Percentiles rank a stretch among this genome's conserved stretches.
Conservation (phyloP, 139 green algal genomes). For the Marvania coccoides region DNA sequence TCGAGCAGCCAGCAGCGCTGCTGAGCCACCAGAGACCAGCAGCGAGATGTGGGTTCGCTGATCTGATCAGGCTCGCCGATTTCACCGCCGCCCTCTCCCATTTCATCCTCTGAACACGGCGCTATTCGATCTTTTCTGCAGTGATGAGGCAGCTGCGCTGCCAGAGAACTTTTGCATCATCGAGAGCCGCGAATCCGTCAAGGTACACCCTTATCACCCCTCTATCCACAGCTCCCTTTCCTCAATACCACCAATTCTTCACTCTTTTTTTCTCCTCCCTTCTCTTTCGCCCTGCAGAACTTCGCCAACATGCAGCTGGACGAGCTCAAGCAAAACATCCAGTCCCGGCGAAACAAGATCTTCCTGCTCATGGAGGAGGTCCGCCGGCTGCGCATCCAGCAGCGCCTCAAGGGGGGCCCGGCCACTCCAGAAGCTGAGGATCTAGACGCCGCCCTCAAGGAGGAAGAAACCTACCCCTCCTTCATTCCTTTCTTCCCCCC, state of each 20-base stretch:
- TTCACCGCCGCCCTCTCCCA: too few species aligned
- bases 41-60: background rate
- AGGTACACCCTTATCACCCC: constrained; percentile 29
- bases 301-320: constrained; percentile 75
- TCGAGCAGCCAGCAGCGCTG: background rate
- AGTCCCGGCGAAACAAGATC: constrained; percentile 72
- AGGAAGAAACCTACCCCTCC: constrained; percentile 57
- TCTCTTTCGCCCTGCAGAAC: constrained; percentile 34
- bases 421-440: background rate
- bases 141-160: constrained; percentile 25
- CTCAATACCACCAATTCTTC: background rate
- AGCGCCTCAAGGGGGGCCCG: constrained; percentile 69
- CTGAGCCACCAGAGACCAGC: background rate
- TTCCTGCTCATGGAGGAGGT: constrained; percentile 98
- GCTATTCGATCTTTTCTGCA: too few species aligned
- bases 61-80: too few species aligned
- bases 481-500: constrained; percentile 85
- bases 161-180: constrained; percentile 91
- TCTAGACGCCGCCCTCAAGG: constrained; percentile 9
- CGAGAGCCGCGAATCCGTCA: constrained; percentile 79
- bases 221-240: background rate
- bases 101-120: too few species aligned
- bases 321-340: constrained; percentile 74
- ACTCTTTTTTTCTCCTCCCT: background rate
- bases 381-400: constrained; percentile 88